phyloP scores from a whole-genome alignment of 1,139 yeast genomes.

The Neolecta irregularis region DNA sequence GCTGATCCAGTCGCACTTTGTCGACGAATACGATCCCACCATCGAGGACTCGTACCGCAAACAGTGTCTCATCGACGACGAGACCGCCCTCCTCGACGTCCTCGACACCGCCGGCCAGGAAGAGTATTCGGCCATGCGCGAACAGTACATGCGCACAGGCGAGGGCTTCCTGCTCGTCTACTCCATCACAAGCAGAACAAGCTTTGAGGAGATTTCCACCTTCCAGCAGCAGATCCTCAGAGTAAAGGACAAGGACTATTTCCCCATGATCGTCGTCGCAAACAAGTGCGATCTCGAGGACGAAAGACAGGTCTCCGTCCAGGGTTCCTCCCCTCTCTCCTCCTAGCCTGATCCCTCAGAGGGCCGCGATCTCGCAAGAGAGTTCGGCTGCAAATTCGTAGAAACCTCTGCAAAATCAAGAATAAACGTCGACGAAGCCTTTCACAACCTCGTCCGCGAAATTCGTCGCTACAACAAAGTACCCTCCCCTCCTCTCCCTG shows the following conservation, averaged over 20 bases:
- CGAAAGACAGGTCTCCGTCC: conserved; percentile 37
- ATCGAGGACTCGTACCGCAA: conserved; percentile 30
- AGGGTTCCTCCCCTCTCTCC: conserved; percentile 26
- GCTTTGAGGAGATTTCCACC: conserved; percentile 61
- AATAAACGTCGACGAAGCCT: conserved; percentile 86
- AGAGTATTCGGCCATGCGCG: conserved; percentile 44
- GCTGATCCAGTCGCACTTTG: conserved; percentile 70
- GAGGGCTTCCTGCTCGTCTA: conserved; percentile 43
- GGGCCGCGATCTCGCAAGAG: conserved; percentile 56
- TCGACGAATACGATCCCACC: conserved; percentile 26
- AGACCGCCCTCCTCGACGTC: conserved; percentile 28
- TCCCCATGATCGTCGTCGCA: conserved; percentile 32
- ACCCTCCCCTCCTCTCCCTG: too few species aligned
- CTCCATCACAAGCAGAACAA: conserved; percentile 63
- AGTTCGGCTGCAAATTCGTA: conserved; percentile 60
- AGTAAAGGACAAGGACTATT: conserved; percentile 47
- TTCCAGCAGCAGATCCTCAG: conserved; percentile 74
- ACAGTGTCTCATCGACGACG: conserved; percentile 26
- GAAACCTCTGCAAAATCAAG: conserved; percentile 92
- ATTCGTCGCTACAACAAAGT: conserved; percentile 34
- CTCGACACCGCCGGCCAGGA: conserved; percentile 35
- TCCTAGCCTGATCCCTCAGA: conserved; percentile 60
- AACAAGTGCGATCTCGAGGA: conserved; percentile 50
- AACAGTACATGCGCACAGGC: conserved; percentile 37
- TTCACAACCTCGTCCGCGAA: conserved; percentile 55